Evolutionary conservation across 2,329 filamentous ascomycete species (phyloP).

Genomic region (Colletotrichum sp.): DNA sequence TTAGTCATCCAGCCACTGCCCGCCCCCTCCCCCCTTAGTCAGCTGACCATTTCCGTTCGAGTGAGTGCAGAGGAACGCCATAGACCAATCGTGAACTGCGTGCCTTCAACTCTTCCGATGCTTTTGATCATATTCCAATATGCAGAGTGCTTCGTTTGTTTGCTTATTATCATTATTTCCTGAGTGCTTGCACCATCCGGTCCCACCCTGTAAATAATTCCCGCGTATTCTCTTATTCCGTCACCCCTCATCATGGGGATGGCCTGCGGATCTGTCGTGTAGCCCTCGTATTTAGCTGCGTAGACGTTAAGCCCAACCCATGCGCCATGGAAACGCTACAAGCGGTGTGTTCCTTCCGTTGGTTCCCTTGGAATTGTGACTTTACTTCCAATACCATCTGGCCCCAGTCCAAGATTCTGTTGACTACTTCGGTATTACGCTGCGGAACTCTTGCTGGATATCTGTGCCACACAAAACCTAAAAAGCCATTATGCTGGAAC

Average conservation of each 20-base stretch:
- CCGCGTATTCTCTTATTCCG: neutral
- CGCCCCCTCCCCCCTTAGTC: neutral
- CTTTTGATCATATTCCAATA: neutral
- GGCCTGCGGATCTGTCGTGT: neutral
- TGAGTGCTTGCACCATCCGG: neutral
- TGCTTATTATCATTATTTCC: neutral
- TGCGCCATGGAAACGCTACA: neutral
- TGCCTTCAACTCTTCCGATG: neutral
- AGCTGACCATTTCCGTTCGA: neutral
- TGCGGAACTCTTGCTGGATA: neutral
- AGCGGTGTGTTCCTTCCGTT: neutral
- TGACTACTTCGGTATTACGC: neutral
- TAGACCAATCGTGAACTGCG: neutral
- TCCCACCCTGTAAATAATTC: neutral
- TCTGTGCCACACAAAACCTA: neutral
- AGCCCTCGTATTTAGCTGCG: neutral
- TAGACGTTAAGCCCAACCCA: neutral
- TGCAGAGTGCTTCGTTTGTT: neutral
- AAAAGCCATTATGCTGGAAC: conserved; percentile 2
- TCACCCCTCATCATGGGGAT: neutral
- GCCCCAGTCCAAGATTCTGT: neutral
- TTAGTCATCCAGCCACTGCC: neutral
- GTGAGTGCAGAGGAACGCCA: neutral
- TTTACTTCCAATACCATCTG: neutral
- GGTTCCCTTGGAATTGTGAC: neutral